A percentile compares a stretch with the other conserved stretches of the same genome.
Conservation (phyloP, 495 filamentous ascomycete species). For the Pyrenopolyporus hunteri region DNA sequence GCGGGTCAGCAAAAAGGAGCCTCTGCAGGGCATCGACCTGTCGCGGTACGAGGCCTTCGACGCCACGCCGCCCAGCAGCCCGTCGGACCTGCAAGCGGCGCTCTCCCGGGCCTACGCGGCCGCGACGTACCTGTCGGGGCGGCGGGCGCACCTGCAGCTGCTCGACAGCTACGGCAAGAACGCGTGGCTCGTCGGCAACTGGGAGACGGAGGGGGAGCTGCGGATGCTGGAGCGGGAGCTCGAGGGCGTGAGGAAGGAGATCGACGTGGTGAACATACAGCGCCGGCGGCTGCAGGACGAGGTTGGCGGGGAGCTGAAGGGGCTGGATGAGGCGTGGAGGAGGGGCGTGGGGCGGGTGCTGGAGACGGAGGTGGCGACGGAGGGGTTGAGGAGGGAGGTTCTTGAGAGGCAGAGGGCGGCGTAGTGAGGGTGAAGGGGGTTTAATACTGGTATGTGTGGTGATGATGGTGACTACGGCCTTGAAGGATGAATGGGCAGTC, state of each 20-base stretch:
- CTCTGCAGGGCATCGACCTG: slow-evolving; percentile 73
- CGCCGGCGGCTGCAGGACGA: slow-evolving; percentile 73
- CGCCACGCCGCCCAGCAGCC: slow-evolving; percentile 22
- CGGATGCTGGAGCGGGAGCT: slow-evolving; percentile 78
- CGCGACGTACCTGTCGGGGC: slow-evolving; percentile 67
- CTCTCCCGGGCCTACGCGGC: slow-evolving; percentile 64
- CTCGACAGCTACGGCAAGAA: slow-evolving; percentile 85
- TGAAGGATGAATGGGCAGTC: too few relatives aligned
- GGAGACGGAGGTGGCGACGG: slow-evolving; percentile 77
- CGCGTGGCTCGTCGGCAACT: slow-evolving; percentile 87
- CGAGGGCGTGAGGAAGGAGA: slow-evolving; percentile 64
- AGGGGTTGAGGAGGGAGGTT: slow-evolving; percentile 62
- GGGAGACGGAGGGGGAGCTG: slow-evolving; percentile 75
- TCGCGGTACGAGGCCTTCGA: slow-evolving; percentile 76
- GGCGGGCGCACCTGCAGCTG: slow-evolving; percentile 72
- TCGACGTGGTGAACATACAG: slow-evolving; percentile 72
- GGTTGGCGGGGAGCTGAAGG: slow-evolving; percentile 68
- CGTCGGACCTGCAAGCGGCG: slow-evolving; percentile 33
- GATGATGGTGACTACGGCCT: too few relatives aligned
- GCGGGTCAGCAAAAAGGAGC: slow-evolving; percentile 39
- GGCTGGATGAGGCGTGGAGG: slow-evolving; percentile 76
- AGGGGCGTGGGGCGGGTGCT: slow-evolving; percentile 71
- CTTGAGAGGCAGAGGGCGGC: slow-evolving; percentile 42
- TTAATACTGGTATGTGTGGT: too few relatives aligned
- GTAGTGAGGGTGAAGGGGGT: slow-evolving; percentile 16